These are phyloP conservation scores for Gentiana macrophylla DNA, from an alignment of 257 asterid species.

Conservation along the genomic window DNA sequence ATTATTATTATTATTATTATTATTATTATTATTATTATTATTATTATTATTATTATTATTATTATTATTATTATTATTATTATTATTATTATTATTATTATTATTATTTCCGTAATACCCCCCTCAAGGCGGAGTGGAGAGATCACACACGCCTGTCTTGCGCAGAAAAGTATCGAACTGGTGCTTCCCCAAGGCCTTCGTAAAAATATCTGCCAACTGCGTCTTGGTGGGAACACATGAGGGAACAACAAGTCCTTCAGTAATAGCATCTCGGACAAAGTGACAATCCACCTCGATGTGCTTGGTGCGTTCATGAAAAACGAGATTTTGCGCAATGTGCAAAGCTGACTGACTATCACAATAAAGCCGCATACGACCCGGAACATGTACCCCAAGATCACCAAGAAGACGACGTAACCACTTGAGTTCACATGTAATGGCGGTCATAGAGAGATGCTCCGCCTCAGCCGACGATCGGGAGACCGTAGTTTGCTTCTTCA, in stretches of 20 bases:
- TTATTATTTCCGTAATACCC: too few species aligned
- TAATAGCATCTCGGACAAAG: not conserved
- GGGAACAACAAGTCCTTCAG: not conserved
- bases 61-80: too few species aligned
- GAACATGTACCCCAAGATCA: not conserved
- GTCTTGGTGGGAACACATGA: not conserved
- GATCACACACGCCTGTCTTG: too few species aligned
- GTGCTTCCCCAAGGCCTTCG: not conserved
- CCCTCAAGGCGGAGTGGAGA: too few species aligned
- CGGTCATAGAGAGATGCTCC: slow-evolving; percentile 1
- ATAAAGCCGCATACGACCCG: not conserved
- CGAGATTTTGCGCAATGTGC: not conserved
- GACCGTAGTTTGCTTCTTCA: not conserved
- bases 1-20: too few species aligned
- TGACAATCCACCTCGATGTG: not conserved
- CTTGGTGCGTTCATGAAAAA: not conserved
- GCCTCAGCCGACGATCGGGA: slow-evolving; percentile 5
- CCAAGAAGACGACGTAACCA: not conserved
- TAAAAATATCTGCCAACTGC: not conserved
- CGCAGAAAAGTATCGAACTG: not conserved
- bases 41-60: too few species aligned
- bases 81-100: too few species aligned
- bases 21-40: too few species aligned
- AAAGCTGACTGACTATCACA: not conserved
- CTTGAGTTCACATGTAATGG: not conserved